Evolutionary conservation across 257 asterid species (phyloP).

Genomic region (Gardenia jasminoides): DNA sequence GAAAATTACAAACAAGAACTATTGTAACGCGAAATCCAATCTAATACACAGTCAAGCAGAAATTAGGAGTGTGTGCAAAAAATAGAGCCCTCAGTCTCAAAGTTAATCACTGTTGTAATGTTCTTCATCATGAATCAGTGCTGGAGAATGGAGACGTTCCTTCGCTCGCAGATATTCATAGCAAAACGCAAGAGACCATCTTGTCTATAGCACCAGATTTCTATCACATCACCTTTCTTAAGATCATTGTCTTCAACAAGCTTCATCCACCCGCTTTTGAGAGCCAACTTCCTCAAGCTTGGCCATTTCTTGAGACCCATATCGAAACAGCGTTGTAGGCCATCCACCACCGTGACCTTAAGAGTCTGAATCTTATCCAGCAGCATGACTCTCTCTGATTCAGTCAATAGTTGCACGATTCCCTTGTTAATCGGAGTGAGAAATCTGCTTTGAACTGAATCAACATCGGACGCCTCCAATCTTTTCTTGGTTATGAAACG

Average conservation of each 20-base stretch:
- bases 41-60: no score
- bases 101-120: no score
- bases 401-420: background rate
- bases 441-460: no score
- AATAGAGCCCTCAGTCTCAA: no score
- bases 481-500: no score
- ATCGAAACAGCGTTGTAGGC: background rate
- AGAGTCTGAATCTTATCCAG: background rate
- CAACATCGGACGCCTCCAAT: no score
- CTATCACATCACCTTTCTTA: background rate
- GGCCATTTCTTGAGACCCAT: background rate
- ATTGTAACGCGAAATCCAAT: no score
- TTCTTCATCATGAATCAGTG: no score
- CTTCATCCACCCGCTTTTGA: background rate
- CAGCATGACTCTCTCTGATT: background rate
- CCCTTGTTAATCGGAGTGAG: no score
- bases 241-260: background rate
- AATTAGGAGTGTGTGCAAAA: no score
- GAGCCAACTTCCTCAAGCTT: background rate
- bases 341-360: background rate
- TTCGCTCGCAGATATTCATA: background rate
- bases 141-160: no score
- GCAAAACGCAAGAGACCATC: background rate
- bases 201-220: background rate
- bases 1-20: no score